Evolutionary conservation across 225 moss, liverwort and hornwort genomes (phyloP), one percentile per base, ranked within the genome.

Genomic region (Straminergon stramineum): DNA sequence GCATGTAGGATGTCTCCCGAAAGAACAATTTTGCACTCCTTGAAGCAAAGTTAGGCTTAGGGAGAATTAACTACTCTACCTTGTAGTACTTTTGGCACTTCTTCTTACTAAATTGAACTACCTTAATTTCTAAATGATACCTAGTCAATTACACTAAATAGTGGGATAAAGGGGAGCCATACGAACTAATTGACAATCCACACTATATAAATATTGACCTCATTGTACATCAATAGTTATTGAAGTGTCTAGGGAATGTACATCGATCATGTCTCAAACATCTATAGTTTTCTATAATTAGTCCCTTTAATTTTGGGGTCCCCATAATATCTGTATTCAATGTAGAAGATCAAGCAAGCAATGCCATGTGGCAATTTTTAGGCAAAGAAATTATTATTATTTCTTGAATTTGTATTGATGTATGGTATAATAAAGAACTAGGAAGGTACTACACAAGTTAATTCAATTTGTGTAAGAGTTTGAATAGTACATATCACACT

Each of bases 71-170:
- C 37, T 56, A 24, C 0, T 55, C 2, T 24, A 37, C 15, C 8
- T 24, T 15, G 14, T 23, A 55, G 15, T 23, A 51, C 6, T 78
- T 55, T 24, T 37, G 37, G 6, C 10, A 37, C 16, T 56, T 56
- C 0, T 78, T 6, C 4, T 55, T 37, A 53, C 0, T 6, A 0
- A 56, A 56, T 56, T n/a, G n/a, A 56, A 56, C 26, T 0, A 56
- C 6, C 10, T 21, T 53, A 32, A 52, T 34, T 52, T 5, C 8
- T 52, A 21, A 52, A 34, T 52, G 20, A 13, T 76, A 34, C 8
- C 8, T 78, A 55, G 15, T 56, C 78, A 56, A 37, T 24, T 6
- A n/a, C n/a, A n/a, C n/a, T n/a, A n/a, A n/a, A n/a, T n/a, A n/a
- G n/a, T n/a, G n/a, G n/a, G n/a, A n/a, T n/a, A n/a, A n/a, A n/a